Evolutionary conservation across 129 eudicot species (phyloP), one percentile per base, ranked within the genome.

Genomic region (Chrysanthemum lavandulifolium): DNA sequence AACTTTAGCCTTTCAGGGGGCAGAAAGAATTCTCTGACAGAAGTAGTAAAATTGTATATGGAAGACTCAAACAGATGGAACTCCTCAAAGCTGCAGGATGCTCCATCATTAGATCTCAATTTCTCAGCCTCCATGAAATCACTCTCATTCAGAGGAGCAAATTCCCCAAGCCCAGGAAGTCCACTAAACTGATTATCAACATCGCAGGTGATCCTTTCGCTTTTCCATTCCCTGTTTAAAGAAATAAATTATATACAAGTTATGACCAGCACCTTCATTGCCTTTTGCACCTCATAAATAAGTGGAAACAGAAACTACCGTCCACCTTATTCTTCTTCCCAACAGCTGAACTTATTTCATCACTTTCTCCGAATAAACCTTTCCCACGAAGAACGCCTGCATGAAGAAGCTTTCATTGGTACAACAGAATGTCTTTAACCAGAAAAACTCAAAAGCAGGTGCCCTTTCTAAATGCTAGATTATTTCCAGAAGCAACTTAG

Each of bases 1-100:
- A 87, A 90, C 73, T 78, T 87, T 74, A 80, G 36, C 76, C 91
- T 79, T 65, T 90, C 93, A 68, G 96, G 96, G 66, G 95, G 98
- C 78, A 92, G 84, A 76, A 87, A 85, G 72, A 73, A 82, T 15
- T 87, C 95, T 77, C 88, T 82, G 31, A 76, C 82, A 40, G 71
- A 67, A 21, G 75, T 48, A 12, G 74, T 78, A 50, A 92, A 84
- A 74, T 87, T 87, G 74, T 78, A 73, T 53, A 92, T 63, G 64
- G 84, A 82, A 59, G 87, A 70, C 60, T 82, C 84, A 76, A 85
- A 85, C 72, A 68, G 78, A 71, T 79, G 86, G 65, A 83, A 85
- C 67, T 89, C 95, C 63, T 83, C 76, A 71, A 77, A 80, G 61
- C 76, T 73, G 77, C 98, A 92, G 33, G 90, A 85, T 36, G 66